phyloP scores from a whole-genome alignment of 2,329 filamentous ascomycete genomes.

The Dothideomycetidae sp. region DNA sequence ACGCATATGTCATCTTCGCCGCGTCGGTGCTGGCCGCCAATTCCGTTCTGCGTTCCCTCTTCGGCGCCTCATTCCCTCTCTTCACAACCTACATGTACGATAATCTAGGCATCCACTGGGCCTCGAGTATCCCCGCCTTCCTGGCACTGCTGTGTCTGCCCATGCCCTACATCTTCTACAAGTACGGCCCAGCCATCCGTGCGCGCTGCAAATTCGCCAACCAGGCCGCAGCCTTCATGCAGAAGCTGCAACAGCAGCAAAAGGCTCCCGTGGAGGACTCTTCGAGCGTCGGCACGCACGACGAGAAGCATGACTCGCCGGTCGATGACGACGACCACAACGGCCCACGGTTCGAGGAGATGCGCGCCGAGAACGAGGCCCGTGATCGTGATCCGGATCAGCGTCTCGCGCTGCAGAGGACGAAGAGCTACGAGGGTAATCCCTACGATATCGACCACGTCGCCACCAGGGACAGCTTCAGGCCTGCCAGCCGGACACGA shows the following conservation, averaged over 20 bases:
- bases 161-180: conserved; percentile 63
- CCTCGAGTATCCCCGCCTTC: conserved; percentile 58
- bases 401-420: conserved; percentile 17
- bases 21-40: conserved; percentile 64
- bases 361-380: conserved; percentile 20
- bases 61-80: conserved; percentile 65
- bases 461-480: conserved; percentile 34
- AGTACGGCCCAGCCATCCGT: conserved; percentile 51
- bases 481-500: conserved; percentile 3
- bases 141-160: conserved; percentile 57
- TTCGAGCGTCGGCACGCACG: conserved; percentile 20
- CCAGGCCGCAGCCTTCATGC: conserved; percentile 49
- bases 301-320: conserved; percentile 18
- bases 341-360: conserved; percentile 23
- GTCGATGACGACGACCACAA: conserved; percentile 12
- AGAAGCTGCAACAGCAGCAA: conserved; percentile 27
- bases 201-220: conserved; percentile 55
- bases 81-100: conserved; percentile 54
- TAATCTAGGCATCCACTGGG: conserved; percentile 56
- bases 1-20: conserved; percentile 57
- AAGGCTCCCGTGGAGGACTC: conserved; percentile 10
- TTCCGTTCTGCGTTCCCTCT: conserved; percentile 64
- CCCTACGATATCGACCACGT: conserved; percentile 37
- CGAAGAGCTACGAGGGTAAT: conserved; percentile 25
- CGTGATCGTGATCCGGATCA: conserved; percentile 10